A percentile compares a stretch with the other conserved stretches of the same genome.
phyloP scores from a whole-genome alignment of 148 eudicot species.

The Chenopodium suecicum region DNA sequence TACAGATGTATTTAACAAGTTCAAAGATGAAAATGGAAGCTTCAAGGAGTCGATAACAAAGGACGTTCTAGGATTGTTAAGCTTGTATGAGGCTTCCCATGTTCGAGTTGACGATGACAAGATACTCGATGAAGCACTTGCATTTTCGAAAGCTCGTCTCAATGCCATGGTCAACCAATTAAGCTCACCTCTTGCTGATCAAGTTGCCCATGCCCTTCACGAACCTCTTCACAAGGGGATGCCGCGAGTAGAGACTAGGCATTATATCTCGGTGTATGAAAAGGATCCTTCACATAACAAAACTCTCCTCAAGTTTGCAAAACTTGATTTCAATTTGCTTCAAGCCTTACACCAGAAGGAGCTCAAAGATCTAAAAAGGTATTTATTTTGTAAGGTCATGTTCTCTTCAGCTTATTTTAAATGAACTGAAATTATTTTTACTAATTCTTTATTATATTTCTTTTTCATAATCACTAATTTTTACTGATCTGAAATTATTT shows the following conservation, averaged over 20 bases:
- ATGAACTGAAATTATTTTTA: too few species aligned
- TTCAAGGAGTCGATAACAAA: constrained; percentile 22
- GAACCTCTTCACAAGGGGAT: constrained; percentile 41
- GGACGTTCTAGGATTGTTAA: constrained; percentile 28
- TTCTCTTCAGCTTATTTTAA: too few species aligned
- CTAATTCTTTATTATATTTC: too few species aligned
- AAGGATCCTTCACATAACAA: constrained; percentile 25
- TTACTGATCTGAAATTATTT: too few species aligned
- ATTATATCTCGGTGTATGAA: constrained; percentile 43
- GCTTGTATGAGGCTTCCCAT: constrained; percentile 38
- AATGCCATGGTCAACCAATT: background rate
- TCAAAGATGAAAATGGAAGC: constrained; percentile 25
- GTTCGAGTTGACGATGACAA: constrained; percentile 29
- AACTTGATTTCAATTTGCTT: constrained; percentile 48
- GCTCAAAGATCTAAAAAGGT: constrained; percentile 25
- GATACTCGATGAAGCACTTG: constrained; percentile 32
- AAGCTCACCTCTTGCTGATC: constrained; percentile 22
- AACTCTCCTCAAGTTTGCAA: constrained; percentile 38
- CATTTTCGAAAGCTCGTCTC: constrained; percentile 37
- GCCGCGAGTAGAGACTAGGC: constrained; percentile 43
- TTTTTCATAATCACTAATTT: too few species aligned
- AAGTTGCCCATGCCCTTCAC: constrained; percentile 42
- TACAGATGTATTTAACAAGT: constrained; percentile 33
- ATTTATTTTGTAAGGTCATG: too few species aligned
- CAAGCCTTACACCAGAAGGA: constrained; percentile 50